Conservation (phyloP, 208 protist genomes). For the Acanthamoeba sp. region DNA sequence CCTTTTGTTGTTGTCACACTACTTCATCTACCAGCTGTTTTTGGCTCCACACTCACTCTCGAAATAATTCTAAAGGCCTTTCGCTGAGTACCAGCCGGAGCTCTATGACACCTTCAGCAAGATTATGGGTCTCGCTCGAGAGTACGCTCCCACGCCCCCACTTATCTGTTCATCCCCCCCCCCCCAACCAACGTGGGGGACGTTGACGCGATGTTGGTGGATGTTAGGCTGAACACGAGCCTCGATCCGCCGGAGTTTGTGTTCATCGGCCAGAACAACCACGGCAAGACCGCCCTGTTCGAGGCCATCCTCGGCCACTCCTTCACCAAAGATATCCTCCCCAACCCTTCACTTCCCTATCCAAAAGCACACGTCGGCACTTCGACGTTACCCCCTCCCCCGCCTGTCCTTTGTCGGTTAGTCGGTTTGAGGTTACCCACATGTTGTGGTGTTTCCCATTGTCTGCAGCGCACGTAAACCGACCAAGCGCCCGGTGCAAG, state of each 20-base stretch:
- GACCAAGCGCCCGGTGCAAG: slow-evolving; percentile 43
- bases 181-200: neutral
- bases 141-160: neutral
- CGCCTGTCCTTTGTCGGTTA: neutral
- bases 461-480: neutral
- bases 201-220: neutral
- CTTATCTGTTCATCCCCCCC: neutral
- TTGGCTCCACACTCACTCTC: neutral
- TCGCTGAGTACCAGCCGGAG: slow-evolving; percentile 24
- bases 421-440: neutral
- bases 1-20: too few relatives aligned
- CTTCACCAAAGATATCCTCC: slow-evolving; percentile 30
- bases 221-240: slow-evolving; percentile 59
- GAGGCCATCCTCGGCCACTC: slow-evolving; percentile 76
- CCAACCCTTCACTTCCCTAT: neutral
- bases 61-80: neutral
- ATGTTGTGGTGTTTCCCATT: neutral
- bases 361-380: neutral
- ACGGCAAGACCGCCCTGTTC: slow-evolving; percentile 62
- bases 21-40: too few relatives aligned
- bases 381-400: neutral
- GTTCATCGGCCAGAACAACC: slow-evolving; percentile 67
- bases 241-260: slow-evolving; percentile 75
- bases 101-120: slow-evolving; percentile 54
- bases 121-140: neutral